Evolutionary conservation across 257 asterid species (phyloP).

Genomic region (Nicotiana undulata): DNA sequence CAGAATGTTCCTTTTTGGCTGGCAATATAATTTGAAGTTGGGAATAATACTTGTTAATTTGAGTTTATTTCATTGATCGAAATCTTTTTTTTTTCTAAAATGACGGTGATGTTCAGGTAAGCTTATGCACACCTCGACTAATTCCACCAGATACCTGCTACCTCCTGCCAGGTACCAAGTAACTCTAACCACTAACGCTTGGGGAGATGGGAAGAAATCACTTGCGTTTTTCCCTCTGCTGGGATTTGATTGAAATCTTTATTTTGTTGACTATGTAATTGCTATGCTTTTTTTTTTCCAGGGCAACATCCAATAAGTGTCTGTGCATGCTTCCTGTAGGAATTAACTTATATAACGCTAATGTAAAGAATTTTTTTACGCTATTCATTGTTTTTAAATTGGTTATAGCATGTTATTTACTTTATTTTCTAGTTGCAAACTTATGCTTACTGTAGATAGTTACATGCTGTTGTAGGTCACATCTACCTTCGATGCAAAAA

Average conservation of each 20-base stretch:
- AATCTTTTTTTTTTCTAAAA: not conserved
- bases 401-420: not conserved
- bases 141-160: too few species aligned
- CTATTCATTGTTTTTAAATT: too few species aligned
- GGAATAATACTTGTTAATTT: not conserved
- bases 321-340: not conserved
- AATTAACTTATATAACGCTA: not conserved
- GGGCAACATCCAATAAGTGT: not conserved
- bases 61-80: not conserved
- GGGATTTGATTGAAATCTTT: not conserved
- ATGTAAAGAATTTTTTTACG: not conserved
- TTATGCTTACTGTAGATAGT: not conserved
- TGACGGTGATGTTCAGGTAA: too few species aligned
- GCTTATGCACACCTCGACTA: too few species aligned
- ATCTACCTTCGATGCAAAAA: not conserved
- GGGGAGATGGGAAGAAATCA: too few species aligned
- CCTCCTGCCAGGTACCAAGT: too few species aligned
- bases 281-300: not conserved
- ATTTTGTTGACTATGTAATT: not conserved
- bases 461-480: not conserved
- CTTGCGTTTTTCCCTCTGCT: too few species aligned
- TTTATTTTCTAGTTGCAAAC: not conserved
- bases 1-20: not conserved
- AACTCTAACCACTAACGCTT: too few species aligned
- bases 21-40: not conserved